phyloP scores from a whole-genome alignment of 2,329 filamentous ascomycete species.

The Westerdykella sp. region DNA sequence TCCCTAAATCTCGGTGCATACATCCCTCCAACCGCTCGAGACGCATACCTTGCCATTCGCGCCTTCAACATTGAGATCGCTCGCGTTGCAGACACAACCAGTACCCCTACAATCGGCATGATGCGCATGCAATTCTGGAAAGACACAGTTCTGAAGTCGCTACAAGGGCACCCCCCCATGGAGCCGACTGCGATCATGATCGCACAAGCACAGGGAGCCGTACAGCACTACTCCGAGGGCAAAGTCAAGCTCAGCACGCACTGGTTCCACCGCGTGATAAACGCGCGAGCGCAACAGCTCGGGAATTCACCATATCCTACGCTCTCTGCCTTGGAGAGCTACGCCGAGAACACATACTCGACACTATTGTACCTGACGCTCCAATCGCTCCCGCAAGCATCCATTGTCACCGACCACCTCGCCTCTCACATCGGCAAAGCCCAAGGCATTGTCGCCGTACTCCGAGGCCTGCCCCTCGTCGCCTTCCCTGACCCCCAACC shows the following conservation, averaged over 20 bases:
- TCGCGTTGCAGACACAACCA: slow-evolving; percentile 81
- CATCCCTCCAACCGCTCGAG: slow-evolving; percentile 64
- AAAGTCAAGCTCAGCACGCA: slow-evolving; percentile 48
- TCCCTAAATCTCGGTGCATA: slow-evolving; percentile 83
- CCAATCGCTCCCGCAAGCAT: slow-evolving; percentile 70
- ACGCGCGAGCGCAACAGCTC: slow-evolving; percentile 74
- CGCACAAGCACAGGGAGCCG: slow-evolving; percentile 60
- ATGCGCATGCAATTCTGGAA: slow-evolving; percentile 96
- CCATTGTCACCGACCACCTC: slow-evolving; percentile 82
- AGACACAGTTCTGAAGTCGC: slow-evolving; percentile 71
- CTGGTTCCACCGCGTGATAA: slow-evolving; percentile 64
- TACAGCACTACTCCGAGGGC: slow-evolving; percentile 44
- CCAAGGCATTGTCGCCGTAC: slow-evolving; percentile 74
- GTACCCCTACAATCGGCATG: slow-evolving; percentile 75
- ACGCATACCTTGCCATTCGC: slow-evolving; percentile 84
- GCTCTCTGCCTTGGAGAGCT: slow-evolving; percentile 70
- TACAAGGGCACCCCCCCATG: slow-evolving; percentile 72
- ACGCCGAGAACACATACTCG: slow-evolving; percentile 92
- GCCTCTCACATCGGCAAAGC: slow-evolving; percentile 95
- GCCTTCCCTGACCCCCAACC: slow-evolving; percentile 65
- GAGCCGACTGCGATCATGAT: slow-evolving; percentile 88
- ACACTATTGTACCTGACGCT: slow-evolving; percentile 85
- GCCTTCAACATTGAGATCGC: slow-evolving; percentile 91
- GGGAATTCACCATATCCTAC: slow-evolving; percentile 74
- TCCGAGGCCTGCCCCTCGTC: slow-evolving; percentile 84